Conservation (phyloP, 2,329 filamentous ascomycete genomes). For the Davidsoniella neocaledoniae region DNA sequence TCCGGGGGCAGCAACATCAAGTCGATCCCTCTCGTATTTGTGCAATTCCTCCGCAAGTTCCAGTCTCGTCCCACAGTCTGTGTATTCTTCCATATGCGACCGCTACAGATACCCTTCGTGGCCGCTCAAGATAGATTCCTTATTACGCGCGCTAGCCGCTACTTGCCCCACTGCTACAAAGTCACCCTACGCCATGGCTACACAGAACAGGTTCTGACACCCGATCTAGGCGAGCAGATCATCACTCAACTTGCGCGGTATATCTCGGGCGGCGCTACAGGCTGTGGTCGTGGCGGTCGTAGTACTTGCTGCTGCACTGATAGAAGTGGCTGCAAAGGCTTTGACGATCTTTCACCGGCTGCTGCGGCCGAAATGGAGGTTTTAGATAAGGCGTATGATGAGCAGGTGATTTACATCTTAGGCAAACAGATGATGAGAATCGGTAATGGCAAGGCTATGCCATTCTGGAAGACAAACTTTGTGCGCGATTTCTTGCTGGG, state of each 20-base stretch:
- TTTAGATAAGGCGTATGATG: conserved; percentile 27
- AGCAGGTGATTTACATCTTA: conserved; percentile 37
- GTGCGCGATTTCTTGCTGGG: conserved; percentile 30
- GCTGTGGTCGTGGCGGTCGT: conserved; percentile 12
- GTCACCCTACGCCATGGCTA: conserved; percentile 56
- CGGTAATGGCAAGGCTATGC: conserved; percentile 18
- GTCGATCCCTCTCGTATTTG: conserved; percentile 44
- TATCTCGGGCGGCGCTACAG: conserved; percentile 23
- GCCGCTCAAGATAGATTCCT: conserved; percentile 29
- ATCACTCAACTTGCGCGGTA: conserved; percentile 38
- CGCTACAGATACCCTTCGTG: conserved; percentile 41
- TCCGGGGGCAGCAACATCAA: conserved; percentile 35
- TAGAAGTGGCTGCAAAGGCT: no score
- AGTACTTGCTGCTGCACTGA: no score
- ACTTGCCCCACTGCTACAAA: conserved; percentile 46
- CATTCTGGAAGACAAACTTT: conserved; percentile 17
- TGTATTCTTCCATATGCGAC: conserved; percentile 60
- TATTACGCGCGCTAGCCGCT: not conserved
- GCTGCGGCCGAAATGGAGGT: conserved; percentile 23
- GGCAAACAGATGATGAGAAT: conserved; percentile 47
- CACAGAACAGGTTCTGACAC: conserved; percentile 52
- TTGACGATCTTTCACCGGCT: no score
- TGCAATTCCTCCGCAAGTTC: conserved; percentile 58
- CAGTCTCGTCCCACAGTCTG: conserved; percentile 47
- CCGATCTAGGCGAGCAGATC: conserved; percentile 43